Conservation (phyloP, 495 filamentous ascomycete species). For the Trichoderma reesei region DNA sequence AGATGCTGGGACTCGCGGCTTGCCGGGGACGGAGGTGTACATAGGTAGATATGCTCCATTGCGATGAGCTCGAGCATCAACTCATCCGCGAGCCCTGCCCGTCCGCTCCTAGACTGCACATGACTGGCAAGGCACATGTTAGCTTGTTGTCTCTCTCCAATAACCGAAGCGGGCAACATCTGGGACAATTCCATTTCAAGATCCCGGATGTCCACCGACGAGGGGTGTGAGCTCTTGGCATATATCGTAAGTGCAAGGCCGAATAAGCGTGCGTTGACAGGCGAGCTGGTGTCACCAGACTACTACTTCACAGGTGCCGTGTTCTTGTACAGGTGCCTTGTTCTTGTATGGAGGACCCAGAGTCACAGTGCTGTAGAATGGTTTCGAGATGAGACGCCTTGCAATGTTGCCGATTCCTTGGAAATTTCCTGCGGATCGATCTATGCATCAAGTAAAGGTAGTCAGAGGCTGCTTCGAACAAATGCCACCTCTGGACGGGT, state of each 20-base stretch:
- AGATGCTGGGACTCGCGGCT: not conserved
- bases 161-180: not conserved
- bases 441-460: not conserved
- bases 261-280: not conserved
- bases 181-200: not conserved
- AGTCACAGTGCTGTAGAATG: not conserved
- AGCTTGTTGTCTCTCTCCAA: not conserved
- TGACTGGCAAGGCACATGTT: not conserved
- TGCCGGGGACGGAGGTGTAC: not conserved
- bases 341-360: not conserved
- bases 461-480: not conserved
- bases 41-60: not conserved
- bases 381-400: slow-evolving; percentile 7
- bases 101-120: not conserved
- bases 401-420: not conserved
- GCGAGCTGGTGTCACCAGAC: not conserved
- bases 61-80: not conserved
- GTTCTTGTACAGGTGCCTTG: too few species aligned
- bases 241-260: not conserved
- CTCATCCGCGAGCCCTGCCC: not conserved
- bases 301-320: not conserved
- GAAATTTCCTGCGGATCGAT: not conserved
- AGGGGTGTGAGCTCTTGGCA: not conserved
- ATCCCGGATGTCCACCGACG: not conserved
- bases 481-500: not conserved